Base-by-base conservation (phyloP, 1,139 yeast genomes). In the Kurtzmaniella quercitrusa region DNA sequence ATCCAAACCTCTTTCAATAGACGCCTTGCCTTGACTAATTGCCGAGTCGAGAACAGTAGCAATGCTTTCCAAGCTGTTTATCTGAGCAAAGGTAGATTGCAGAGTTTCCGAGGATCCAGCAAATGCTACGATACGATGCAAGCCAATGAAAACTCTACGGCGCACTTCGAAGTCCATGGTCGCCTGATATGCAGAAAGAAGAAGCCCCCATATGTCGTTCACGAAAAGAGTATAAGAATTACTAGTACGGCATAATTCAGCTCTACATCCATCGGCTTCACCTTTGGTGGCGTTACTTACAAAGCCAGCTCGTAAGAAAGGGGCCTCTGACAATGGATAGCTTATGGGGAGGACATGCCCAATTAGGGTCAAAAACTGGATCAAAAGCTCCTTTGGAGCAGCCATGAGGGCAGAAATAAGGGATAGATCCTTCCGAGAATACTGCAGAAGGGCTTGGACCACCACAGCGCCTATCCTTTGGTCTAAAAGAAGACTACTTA, bases 171-270 rank as follows among this genome's bases (percentile, higher is more conserved):
- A 75, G 50, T 87, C 90, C 59, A 87, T 85, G 1, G 94, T 76
- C 2, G 95, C 83, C 38, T 86, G 82, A 57, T 85, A 90, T 15
- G 90, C 74, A 47, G 80, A 81, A 27, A 86, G 65, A 42, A 90
- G 60, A n/a, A 88, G 57, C 0, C 83, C 77, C 59, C 85, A 75
- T 2, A 83, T 58, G 6, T 73, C 71, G 40, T 66, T 66, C 3
- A 80, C 70, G 58, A 86, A 82, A 12, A 19, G 23, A 14, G 3
- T 18, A n/a, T 36, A 36, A 9, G 64, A 54, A 8, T 58, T 51
- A 2, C 50, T 48, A 2, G 55, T 52, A 34, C 49, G 49, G 43
- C 59, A 67, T 7, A 64, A 48, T 7, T 52, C 56, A 9, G 64
- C 44, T 46, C 76, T 60, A 33, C 56, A 52, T 3, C 57, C 55